These are phyloP conservation scores for Melanogaster broomeanus DNA, from an alignment of 768 basidiomycete genomes.

Conservation along the genomic window DNA sequence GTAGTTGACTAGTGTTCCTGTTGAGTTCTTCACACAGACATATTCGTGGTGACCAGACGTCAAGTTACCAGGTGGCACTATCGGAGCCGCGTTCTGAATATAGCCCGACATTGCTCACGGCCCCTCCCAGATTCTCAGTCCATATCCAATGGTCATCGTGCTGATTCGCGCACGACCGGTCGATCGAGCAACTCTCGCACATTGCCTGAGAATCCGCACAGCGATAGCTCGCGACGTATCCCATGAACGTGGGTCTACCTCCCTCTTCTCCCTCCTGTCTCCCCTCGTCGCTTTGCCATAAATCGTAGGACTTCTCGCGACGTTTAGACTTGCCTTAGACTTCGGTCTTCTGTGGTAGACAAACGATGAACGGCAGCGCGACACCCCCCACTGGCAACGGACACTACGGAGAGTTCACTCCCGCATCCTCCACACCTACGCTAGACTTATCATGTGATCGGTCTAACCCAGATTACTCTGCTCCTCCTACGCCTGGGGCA, in stretches of 20 bases:
- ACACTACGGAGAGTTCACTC: conserved; percentile 2
- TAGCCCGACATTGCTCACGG: conserved; percentile 2
- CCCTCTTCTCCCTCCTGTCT: not conserved
- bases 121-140: not conserved
- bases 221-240: not conserved
- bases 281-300: conserved; percentile 1
- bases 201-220: conserved; percentile 4
- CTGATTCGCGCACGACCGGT: not conserved
- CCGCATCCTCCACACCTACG: conserved; percentile 18
- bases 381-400: not conserved
- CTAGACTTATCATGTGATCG: conserved; percentile 19
- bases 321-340: not conserved
- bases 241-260: conserved; percentile 7
- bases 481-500: conserved; percentile 5
- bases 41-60: not conserved
- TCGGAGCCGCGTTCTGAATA: not conserved
- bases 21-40: not conserved
- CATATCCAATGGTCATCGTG: not conserved
- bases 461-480: not conserved
- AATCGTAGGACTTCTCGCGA: not conserved
- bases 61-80: not conserved
- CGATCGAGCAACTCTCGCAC: conserved; percentile 8
- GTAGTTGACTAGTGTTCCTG: too few species aligned
- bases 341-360: not conserved
- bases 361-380: conserved; percentile 3